Base-by-base conservation (phyloP, 768 basidiomycete genomes). In the Phlegmacium glaucopus region DNA sequence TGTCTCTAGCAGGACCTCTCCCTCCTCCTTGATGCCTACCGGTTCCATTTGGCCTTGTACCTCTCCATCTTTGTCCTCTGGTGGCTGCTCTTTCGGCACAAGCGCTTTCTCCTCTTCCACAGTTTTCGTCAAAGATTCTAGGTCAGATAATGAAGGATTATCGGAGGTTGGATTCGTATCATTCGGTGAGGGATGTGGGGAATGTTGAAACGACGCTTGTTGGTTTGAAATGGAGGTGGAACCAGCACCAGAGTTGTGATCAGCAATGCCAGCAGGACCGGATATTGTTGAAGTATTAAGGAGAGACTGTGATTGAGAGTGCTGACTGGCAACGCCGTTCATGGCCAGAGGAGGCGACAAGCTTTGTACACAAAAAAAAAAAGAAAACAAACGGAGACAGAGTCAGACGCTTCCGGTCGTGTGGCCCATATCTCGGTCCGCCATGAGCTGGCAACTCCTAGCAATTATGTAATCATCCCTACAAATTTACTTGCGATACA, bases 261-360 rank as follows among this genome's bases (percentile, higher is more conserved):
- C 52, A 51, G 66, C 42, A 50, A 59, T 26, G 50, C 55, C 49
- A 48, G 59, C 54, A 50, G 60, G 45, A 46, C 60, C 52, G n/a
- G 32, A n/a, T n/a, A 34, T n/a, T 34, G 58, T 54, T 48, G 60
- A 42, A 13, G 63, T 54, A 17, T 58, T 49, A 63, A 64, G 58
- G 59, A 67, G 61, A 49, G 69, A 61, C 54, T 57, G 61, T 13
- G 59, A 32, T 54, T 55, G 50, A 43, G 52, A 49, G 50, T 60
- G 54, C 42, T 61, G 51, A 63, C 61, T 67, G 61, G 61, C 68
- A 60, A 65, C 61, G 64, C 64, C 64, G 69, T 72, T 67, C 76
- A 78, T 78, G 66, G 63, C 68, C 68, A 68, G 65, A 22, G 22
- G 22, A 61, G 59, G 59, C 46, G 49, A 51, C 52, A 50, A 53